A percentile compares a stretch with the other conserved stretches of the same genome.
Evolutionary conservation across 345 rosid genomes (phyloP).

Genomic region (Euphorbia tirucalli): DNA sequence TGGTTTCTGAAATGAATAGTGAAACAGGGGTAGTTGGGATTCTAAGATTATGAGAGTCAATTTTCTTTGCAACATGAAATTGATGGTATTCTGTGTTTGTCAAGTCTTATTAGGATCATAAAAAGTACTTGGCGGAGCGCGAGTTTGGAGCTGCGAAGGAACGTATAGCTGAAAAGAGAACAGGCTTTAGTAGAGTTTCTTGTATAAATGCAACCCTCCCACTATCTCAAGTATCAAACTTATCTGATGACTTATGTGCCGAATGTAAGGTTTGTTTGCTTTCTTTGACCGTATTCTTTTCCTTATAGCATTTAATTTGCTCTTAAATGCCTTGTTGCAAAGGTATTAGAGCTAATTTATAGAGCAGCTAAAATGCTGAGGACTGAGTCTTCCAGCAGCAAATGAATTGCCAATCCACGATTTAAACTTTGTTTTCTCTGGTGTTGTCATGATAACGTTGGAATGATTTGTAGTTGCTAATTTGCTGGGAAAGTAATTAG

Average conservation of each 20-base stretch:
- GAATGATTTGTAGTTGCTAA: neutral
- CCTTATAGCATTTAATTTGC: neutral
- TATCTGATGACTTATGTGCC: slow-evolving; percentile 52
- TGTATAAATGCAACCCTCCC: slow-evolving; percentile 90
- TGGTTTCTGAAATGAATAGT: neutral
- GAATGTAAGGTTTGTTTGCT: slow-evolving; percentile 76
- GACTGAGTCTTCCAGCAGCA: neutral
- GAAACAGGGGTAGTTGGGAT: too few relatives aligned
- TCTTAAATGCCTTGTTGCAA: neutral
- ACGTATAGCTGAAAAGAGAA: slow-evolving; percentile 66
- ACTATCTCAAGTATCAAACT: slow-evolving; percentile 41
- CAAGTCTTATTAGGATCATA: slow-evolving; percentile 88
- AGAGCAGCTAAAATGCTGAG: neutral
- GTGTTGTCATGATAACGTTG: neutral
- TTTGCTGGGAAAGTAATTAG: neutral
- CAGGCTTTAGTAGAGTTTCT: slow-evolving; percentile 61
- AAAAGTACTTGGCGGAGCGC: slow-evolving; percentile 66
- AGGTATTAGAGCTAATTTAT: neutral
- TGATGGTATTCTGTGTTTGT: slow-evolving; percentile 45
- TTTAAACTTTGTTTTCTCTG: too few relatives aligned
- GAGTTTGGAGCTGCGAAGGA: slow-evolving; percentile 91
- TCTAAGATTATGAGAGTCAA: neutral
- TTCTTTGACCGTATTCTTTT: neutral
- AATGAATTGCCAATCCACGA: slow-evolving; percentile 3
- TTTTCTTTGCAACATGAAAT: slow-evolving; percentile 22